These are phyloP conservation scores for Ustilago crameri DNA, from an alignment of 1,284 basidiomycete genomes.

Conservation along the genomic window DNA sequence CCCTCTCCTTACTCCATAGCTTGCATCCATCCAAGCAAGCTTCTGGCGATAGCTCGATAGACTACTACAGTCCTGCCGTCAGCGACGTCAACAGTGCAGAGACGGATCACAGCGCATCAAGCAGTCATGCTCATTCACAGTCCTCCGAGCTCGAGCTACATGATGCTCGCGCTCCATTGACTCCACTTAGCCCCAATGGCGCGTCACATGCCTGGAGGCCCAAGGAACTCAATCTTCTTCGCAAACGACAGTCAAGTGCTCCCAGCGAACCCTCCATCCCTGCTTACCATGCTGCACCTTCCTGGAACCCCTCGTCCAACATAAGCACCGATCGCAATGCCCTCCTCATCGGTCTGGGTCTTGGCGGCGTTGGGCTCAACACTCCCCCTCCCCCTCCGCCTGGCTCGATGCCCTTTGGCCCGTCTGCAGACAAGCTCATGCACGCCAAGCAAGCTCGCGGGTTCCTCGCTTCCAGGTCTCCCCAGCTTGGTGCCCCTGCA, in stretches of 20 bases:
- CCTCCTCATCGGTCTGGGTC: conserved; percentile 34
- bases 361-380: conserved; percentile 20
- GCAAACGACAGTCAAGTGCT: conserved; percentile 20
- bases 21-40: conserved; percentile 26
- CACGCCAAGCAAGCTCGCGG: conserved; percentile 8
- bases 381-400: conserved; percentile 4
- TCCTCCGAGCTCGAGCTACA: conserved; percentile 38
- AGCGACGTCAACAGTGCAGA: conserved; percentile 50
- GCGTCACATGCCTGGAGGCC: conserved; percentile 40
- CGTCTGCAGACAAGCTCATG: conserved; percentile 11
- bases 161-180: conserved; percentile 26
- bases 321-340: conserved; percentile 26
- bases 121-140: conserved; percentile 33
- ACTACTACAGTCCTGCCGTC: conserved; percentile 41
- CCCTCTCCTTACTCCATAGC: conserved; percentile 36
- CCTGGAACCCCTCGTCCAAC: conserved; percentile 15
- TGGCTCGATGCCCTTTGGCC: background rate
- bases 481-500: conserved; percentile 5
- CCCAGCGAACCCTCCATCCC: conserved; percentile 21
- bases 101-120: conserved; percentile 42
- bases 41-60: conserved; percentile 38
- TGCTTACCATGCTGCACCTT: conserved; percentile 13
- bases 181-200: conserved; percentile 40
- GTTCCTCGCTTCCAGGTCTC: conserved; percentile 16
- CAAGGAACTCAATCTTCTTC: conserved; percentile 48